Evolutionary conservation across 441 rosid species (phyloP).

Genomic region (Populus tomentosa): DNA sequence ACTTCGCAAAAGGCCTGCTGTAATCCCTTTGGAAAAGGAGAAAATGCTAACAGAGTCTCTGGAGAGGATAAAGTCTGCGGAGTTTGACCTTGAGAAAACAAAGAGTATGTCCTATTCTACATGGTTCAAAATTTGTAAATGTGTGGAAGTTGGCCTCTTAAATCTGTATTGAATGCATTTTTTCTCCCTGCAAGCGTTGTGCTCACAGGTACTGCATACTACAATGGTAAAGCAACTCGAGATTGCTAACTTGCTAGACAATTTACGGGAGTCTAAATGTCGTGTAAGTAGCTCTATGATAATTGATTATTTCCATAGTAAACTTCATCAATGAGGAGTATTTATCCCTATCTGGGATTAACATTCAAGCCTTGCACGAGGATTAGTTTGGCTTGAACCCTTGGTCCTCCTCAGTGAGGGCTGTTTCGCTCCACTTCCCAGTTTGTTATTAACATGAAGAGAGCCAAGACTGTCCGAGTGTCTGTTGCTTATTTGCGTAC

Average conservation of each 20-base stretch:
- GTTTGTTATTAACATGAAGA: background rate
- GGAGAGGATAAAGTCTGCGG: constrained; percentile 83
- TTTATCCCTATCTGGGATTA: background rate
- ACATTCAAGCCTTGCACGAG: background rate
- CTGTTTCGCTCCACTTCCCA: background rate
- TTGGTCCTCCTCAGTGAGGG: background rate
- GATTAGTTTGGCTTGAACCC: background rate
- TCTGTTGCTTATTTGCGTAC: background rate
- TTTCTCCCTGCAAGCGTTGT: background rate
- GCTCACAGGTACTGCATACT: constrained; percentile 61
- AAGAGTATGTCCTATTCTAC: constrained; percentile 46
- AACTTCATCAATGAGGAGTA: background rate
- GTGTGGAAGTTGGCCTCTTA: constrained; percentile 1
- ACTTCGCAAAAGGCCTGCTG: constrained; percentile 58
- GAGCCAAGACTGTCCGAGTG: background rate
- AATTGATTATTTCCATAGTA: background rate
- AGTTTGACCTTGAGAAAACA: constrained; percentile 87
- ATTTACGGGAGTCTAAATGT: constrained; percentile 47
- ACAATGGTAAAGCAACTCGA: constrained; percentile 75
- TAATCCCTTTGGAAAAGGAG: constrained; percentile 79
- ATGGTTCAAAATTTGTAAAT: constrained; percentile 1
- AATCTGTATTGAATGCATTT: background rate
- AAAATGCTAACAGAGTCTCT: constrained; percentile 71
- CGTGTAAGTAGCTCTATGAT: constrained; percentile 45
- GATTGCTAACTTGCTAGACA: constrained; percentile 57